Evolutionary conservation across 495 filamentous ascomycete species (phyloP).

Genomic region (Emericellopsis terricola): DNA sequence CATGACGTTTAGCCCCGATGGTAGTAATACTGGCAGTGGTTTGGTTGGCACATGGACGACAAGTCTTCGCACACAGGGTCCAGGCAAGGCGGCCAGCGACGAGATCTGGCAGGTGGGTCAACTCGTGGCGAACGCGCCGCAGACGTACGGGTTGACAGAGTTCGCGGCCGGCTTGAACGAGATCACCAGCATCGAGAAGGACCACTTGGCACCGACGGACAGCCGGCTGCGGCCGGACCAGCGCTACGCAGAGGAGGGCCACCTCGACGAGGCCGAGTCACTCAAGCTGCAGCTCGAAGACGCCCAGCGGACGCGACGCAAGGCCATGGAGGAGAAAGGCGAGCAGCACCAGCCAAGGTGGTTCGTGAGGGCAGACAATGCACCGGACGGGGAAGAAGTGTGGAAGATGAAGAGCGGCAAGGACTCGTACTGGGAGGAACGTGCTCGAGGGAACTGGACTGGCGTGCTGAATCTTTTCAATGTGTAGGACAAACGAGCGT

Average conservation of each 20-base stretch:
- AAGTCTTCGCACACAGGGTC: slow-evolving; percentile 41
- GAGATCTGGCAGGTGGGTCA: slow-evolving; percentile 64
- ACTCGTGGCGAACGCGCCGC: slow-evolving; percentile 55
- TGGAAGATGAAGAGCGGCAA: slow-evolving; percentile 69
- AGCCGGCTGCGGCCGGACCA: slow-evolving; percentile 79
- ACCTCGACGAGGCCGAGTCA: slow-evolving; percentile 68
- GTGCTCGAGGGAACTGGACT: slow-evolving; percentile 48
- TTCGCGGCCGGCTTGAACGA: slow-evolving; percentile 85
- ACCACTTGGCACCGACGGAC: slow-evolving; percentile 61
- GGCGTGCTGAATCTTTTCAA: slow-evolving; percentile 54
- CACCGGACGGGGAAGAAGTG: slow-evolving; percentile 45
- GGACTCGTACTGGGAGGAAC: slow-evolving; percentile 86
- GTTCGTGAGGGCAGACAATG: slow-evolving; percentile 49
- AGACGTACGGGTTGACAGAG: slow-evolving; percentile 68
- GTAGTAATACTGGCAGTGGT: slow-evolving; percentile 38
- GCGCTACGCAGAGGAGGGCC: slow-evolving; percentile 64
- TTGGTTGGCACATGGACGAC: slow-evolving; percentile 74
- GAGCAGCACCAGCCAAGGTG: slow-evolving; percentile 57
- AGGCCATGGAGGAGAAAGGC: slow-evolving; percentile 54
- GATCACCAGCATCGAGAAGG: slow-evolving; percentile 60
- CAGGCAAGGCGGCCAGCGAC: slow-evolving; percentile 31
- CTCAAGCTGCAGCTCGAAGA: slow-evolving; percentile 75
- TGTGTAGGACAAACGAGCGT: background rate
- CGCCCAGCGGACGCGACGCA: slow-evolving; percentile 56
- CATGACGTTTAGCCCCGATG: slow-evolving; percentile 46